These are phyloP conservation scores for Papilionanthe hybrid DNA, from an alignment of 116 monocot genomes.

Conservation along the genomic window DNA sequence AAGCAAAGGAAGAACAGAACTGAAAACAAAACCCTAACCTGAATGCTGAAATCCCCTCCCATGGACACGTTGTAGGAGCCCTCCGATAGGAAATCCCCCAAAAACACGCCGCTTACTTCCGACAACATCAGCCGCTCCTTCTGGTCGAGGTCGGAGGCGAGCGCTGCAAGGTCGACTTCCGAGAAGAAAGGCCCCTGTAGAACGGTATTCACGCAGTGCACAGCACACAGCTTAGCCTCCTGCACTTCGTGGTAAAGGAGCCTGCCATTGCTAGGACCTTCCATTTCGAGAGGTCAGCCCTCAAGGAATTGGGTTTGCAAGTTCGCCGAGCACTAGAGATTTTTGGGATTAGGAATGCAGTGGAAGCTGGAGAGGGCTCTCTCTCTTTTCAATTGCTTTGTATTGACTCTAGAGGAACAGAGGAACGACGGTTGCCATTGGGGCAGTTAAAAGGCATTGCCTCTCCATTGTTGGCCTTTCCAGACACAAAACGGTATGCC, in stretches of 20 bases:
- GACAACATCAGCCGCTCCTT: constrained; percentile 69
- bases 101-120: constrained; percentile 7
- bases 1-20: background rate
- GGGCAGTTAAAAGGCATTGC: background rate
- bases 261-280: constrained; percentile 75
- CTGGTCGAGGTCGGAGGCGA: constrained; percentile 87
- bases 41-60: constrained; percentile 95
- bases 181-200: constrained; percentile 95
- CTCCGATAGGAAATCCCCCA: constrained; percentile 60
- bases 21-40: constrained; percentile 31
- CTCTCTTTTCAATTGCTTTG: background rate
- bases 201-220: constrained; percentile 96
- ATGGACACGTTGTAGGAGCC: constrained; percentile 92
- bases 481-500: constrained; percentile 2
- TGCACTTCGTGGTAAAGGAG: constrained; percentile 97
- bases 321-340: constrained; percentile 1
- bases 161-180: constrained; percentile 82
- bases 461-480: background rate
- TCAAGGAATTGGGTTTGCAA: background rate
- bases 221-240: constrained; percentile 93
- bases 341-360: background rate
- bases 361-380: background rate
- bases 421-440: background rate
- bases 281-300: constrained; percentile 26
- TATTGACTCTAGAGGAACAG: background rate